These are phyloP conservation scores for Pleurotus citrinopileatus DNA, from an alignment of 768 basidiomycete species.

Conservation along the genomic window DNA sequence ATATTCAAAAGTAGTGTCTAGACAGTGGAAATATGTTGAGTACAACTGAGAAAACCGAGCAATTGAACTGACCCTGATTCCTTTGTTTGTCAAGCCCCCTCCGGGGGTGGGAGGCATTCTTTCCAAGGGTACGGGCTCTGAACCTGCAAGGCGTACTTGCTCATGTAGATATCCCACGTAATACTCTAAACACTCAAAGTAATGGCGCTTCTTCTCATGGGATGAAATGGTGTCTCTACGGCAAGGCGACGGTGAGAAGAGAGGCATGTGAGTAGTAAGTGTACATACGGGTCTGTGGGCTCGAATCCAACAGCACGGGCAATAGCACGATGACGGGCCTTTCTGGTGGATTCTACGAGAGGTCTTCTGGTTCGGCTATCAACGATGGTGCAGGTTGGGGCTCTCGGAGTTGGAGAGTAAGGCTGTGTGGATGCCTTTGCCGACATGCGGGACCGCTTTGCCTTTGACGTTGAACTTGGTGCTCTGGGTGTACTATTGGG, in stretches of 20 bases:
- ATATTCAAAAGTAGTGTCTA: slow-evolving; percentile 73
- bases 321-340: slow-evolving; percentile 55
- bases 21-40: not conserved
- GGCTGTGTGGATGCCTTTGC: too few relatives aligned
- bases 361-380: slow-evolving; percentile 27
- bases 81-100: slow-evolving; percentile 54
- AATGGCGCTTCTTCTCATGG: slow-evolving; percentile 75
- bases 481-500: too few relatives aligned
- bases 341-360: slow-evolving; percentile 45
- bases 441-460: too few relatives aligned
- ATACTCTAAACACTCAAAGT: slow-evolving; percentile 70
- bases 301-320: slow-evolving; percentile 54
- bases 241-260: slow-evolving; percentile 1
- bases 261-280: not conserved
- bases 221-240: slow-evolving; percentile 69
- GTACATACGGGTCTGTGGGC: slow-evolving; percentile 59
- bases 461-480: too few relatives aligned
- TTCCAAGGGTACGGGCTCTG: slow-evolving; percentile 43
- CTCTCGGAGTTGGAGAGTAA: slow-evolving; percentile 7
- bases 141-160: slow-evolving; percentile 50
- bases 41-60: not conserved
- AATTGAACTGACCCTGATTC: slow-evolving; percentile 49
- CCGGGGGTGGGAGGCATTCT: slow-evolving; percentile 43
- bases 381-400: too few relatives aligned
- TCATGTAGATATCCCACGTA: slow-evolving; percentile 68